Evolutionary conservation across 192 early-diverging fungal species (phyloP), one percentile per base, ranked within the genome.

Genomic region (Obelidium mucronatum): DNA sequence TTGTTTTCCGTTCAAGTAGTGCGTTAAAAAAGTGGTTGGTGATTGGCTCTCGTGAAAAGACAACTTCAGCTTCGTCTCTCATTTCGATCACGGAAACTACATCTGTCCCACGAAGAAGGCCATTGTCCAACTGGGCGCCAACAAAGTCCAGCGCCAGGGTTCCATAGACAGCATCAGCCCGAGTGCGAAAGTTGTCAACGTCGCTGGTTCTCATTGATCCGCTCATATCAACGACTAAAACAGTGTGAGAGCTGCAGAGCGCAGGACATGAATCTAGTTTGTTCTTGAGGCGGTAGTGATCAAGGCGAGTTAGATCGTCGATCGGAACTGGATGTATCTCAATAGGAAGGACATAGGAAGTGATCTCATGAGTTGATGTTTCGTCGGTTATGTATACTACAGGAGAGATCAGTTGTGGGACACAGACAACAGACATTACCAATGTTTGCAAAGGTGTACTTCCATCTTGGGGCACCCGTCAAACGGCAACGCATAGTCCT

Each of bases 321-420:
- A 60, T 24, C 26, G 58, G 58, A 24, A 60, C 58, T 4, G 58
- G 58, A 24, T 24, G 1, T 15, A 60, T 60, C 19, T 33, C 58
- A 60, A 33, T 60, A 31, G 33, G n/a, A 17, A 24, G 58, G n/a
- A 60, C 58, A 60, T 60, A 60, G 26, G 26, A 31, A 17, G 58
- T 60, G 24, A 60, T 60, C 33, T 60, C 58, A 26, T 33, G 58
- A 24, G 58, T 60, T 17, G n/a, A 31, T 15, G 58, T 60, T 60
- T 24, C 58, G 58, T 60, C 58, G 26, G 58, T 60, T 17, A 60
- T 60, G 58, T 60, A 60, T 60, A 60, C 58, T n/a, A n/a, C n/a
- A n/a, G n/a, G n/a, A n/a, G n/a, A n/a, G n/a, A n/a, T n/a, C n/a
- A n/a, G n/a, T n/a, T n/a, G n/a, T n/a, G n/a, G n/a, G n/a, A n/a